Base-by-base conservation (phyloP, 1,284 basidiomycete genomes). In the Ceratobasidium sp. region DNA sequence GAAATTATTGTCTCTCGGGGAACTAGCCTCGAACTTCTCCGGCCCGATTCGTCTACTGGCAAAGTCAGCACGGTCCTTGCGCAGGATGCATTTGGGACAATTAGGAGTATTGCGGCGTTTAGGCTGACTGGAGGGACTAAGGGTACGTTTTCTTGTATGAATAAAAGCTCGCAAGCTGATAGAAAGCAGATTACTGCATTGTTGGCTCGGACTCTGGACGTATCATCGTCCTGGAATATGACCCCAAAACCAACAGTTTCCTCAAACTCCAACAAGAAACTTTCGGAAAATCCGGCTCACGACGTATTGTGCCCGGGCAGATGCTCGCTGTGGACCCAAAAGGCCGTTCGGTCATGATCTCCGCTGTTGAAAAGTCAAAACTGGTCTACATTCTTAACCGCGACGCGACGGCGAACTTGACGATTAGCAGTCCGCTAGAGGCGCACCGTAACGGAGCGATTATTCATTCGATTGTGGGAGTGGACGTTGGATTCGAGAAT, bases 401-500 rank as follows among this genome's bases (percentile, higher is more conserved):
- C 78, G 97, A 98, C 83, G 91, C 96, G 0, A 96, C 96, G 12
- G 97, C 97, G 80, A 97, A 98, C 86, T 87, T 98, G 80, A 98
- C 97, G 33, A 98, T 98, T 77, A 97, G 96, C 15, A 97, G 96
- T 0, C 97, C 97, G 0, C 88, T 98, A 78, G 97, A 98, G 85
- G 97, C 97, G 0, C 97, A 98, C 88, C 97, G 97, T 86, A 95
- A 93, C 82, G 90, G 93, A 46, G 93, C 96, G 0, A 94, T 99
- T 81, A 96, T 98, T 77, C 95, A 97, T 81, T 92, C 96, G 81
- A 95, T 98, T 80, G 89, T 97, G 79, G 97, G 96, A 13, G 89
- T 98, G 28, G 97, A 99, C 83, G 96, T 98, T 81, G 97, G 97
- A 58, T 99, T 98, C 82, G 97, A 98, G 86, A 99, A 99, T 83